These are phyloP conservation scores for Stachybotrys elegans DNA, from an alignment of 2,329 filamentous ascomycete genomes.

Conservation along the genomic window DNA sequence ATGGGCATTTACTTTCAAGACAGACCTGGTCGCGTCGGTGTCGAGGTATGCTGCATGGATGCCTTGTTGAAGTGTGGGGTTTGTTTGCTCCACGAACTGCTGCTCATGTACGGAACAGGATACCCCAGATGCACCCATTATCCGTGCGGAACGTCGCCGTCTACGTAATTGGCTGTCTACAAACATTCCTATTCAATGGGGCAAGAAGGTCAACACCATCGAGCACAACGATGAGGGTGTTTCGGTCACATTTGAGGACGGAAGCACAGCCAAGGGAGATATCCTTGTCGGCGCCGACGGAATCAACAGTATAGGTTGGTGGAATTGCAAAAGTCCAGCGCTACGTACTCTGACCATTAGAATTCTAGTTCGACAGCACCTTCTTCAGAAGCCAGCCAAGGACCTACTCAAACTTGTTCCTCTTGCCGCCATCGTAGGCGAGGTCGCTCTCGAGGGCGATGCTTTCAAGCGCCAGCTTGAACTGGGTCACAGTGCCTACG, in stretches of 20 bases:
- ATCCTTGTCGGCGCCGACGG: slow-evolving; percentile 45
- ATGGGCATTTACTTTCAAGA: slow-evolving; percentile 9
- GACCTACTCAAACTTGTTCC: slow-evolving; percentile 20
- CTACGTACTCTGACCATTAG: slow-evolving; percentile 1
- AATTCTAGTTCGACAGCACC: slow-evolving; percentile 21
- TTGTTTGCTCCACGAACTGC: neutral
- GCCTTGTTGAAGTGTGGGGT: neutral
- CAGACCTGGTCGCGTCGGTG: neutral
- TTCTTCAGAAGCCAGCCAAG: slow-evolving; percentile 16
- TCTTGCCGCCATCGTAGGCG: slow-evolving; percentile 21
- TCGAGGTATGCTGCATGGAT: neutral
- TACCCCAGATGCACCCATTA: slow-evolving; percentile 10
- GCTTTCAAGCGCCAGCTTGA: slow-evolving; percentile 24
- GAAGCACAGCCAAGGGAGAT: slow-evolving; percentile 33
- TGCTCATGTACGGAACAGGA: neutral
- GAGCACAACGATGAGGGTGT: slow-evolving; percentile 27
- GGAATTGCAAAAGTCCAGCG: too few relatives aligned
- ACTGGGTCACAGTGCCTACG: slow-evolving; percentile 24
- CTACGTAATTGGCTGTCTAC: slow-evolving; percentile 17
- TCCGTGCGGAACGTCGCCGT: slow-evolving; percentile 23
- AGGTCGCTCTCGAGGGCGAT: slow-evolving; percentile 17
- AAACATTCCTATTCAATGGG: slow-evolving; percentile 29
- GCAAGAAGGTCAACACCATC: slow-evolving; percentile 28
- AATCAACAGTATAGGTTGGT: slow-evolving; percentile 29
- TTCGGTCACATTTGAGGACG: slow-evolving; percentile 38